These are phyloP conservation scores for Senecio squalidus DNA, from an alignment of 140 eudicot genomes.

Conservation along the genomic window DNA sequence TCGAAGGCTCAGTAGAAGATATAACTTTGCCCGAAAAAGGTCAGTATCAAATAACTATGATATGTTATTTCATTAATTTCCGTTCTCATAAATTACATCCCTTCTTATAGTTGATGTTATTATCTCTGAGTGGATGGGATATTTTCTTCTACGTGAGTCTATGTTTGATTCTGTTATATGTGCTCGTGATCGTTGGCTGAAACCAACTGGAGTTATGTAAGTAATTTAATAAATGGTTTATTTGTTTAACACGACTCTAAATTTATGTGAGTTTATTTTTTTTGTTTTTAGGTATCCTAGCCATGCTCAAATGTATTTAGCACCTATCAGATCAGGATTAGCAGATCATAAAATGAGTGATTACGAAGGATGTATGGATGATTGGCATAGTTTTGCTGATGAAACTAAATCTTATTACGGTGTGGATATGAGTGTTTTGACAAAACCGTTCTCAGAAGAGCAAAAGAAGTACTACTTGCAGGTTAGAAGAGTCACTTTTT, in stretches of 20 bases:
- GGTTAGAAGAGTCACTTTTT: constrained; percentile 34
- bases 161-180: constrained; percentile 96
- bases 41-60: constrained; percentile 11
- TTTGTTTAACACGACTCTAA: not conserved
- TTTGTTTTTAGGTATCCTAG: constrained; percentile 79
- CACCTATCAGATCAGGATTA: constrained; percentile 80
- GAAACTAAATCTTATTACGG: constrained; percentile 75
- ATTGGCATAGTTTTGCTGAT: constrained; percentile 59
- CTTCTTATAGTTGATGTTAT: constrained; percentile 91
- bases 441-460: constrained; percentile 65
- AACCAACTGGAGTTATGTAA: constrained; percentile 93
- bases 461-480: constrained; percentile 77
- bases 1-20: constrained; percentile 91
- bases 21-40: constrained; percentile 85
- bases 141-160: constrained; percentile 97
- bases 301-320: constrained; percentile 96
- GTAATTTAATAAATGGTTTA: constrained; percentile 11
- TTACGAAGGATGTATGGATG: constrained; percentile 78
- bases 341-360: constrained; percentile 66
- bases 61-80: too few relatives aligned
- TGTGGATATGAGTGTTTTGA: constrained; percentile 80
- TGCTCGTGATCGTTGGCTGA: constrained; percentile 98
- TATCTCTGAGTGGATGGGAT: constrained; percentile 99
- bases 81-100: too few relatives aligned
- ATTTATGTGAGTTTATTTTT: not conserved